phyloP scores from a whole-genome alignment of 441 rosid genomes.

The Raphanus hybrid region DNA sequence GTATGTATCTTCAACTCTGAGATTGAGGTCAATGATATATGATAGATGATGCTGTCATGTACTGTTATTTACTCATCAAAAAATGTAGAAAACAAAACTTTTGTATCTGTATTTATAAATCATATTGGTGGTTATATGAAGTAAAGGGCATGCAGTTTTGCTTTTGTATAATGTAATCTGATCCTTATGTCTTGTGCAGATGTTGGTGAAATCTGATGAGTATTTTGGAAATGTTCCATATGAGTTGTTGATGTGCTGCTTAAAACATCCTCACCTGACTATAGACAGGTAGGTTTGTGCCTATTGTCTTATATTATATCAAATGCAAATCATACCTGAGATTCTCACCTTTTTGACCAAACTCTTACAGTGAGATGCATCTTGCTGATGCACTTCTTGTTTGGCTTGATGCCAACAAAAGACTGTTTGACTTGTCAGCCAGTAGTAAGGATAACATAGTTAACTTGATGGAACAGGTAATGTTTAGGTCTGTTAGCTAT shows the following conservation, averaged over 20 bases:
- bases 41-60: background rate
- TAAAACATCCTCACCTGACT: slow-evolving; percentile 68
- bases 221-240: slow-evolving; percentile 57
- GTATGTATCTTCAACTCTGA: slow-evolving; percentile 53
- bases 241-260: slow-evolving; percentile 54
- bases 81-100: too few species aligned
- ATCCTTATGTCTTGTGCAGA: slow-evolving; percentile 54
- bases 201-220: slow-evolving; percentile 56
- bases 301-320: background rate
- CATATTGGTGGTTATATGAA: too few species aligned
- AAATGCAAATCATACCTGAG: slow-evolving; percentile 20
- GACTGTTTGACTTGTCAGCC: slow-evolving; percentile 40
- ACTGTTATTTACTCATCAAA: too few species aligned
- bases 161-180: too few species aligned
- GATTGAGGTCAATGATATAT: background rate
- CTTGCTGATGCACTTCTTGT: slow-evolving; percentile 68
- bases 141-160: too few species aligned
- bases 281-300: slow-evolving; percentile 61
- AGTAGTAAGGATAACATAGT: slow-evolving; percentile 39
- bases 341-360: slow-evolving; percentile 46
- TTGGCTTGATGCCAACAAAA: slow-evolving; percentile 62
- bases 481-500: slow-evolving; percentile 18
- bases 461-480: slow-evolving; percentile 66
- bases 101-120: too few species aligned
- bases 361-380: slow-evolving; percentile 72